These are phyloP conservation scores for Starmerella powellii DNA, from an alignment of 805 yeast species.

Conservation along the genomic window DNA sequence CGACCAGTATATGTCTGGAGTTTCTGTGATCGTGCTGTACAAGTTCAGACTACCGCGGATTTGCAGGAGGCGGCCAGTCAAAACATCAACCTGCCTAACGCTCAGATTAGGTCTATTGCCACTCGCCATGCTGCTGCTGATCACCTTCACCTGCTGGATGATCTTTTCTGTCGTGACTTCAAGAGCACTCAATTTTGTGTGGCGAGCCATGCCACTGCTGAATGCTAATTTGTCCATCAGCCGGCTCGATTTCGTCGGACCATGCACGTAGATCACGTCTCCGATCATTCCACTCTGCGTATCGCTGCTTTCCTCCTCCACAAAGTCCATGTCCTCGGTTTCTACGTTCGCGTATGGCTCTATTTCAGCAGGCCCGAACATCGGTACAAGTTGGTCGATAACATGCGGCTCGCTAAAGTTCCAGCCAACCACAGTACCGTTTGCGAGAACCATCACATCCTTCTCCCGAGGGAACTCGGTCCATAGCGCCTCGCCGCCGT, in stretches of 20 bases:
- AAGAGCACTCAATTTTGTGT: slow-evolving; percentile 71
- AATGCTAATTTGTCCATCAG: slow-evolving; percentile 75
- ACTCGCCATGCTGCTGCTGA: slow-evolving; percentile 53
- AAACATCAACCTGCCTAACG: slow-evolving; percentile 42
- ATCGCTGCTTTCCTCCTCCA: slow-evolving; percentile 34
- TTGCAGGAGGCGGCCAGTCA: slow-evolving; percentile 64
- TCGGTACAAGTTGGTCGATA: slow-evolving; percentile 33
- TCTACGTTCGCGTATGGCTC: slow-evolving; percentile 42
- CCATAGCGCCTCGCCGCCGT: slow-evolving; percentile 36
- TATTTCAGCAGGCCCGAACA: slow-evolving; percentile 39
- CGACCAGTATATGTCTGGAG: slow-evolving; percentile 89
- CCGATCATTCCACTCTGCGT: slow-evolving; percentile 43
- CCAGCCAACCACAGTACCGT: slow-evolving; percentile 81
- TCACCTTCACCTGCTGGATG: slow-evolving; percentile 46
- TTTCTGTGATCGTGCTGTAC: slow-evolving; percentile 78
- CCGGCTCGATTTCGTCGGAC: slow-evolving; percentile 35
- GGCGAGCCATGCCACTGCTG: slow-evolving; percentile 74
- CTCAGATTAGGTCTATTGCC: slow-evolving; percentile 43
- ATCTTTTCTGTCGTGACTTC: slow-evolving; percentile 63
- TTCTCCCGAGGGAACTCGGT: slow-evolving; percentile 45
- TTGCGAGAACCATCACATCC: slow-evolving; percentile 53
- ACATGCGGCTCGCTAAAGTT: slow-evolving; percentile 52
- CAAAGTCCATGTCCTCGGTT: slow-evolving; percentile 77
- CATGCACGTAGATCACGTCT: slow-evolving; percentile 60
- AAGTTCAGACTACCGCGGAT: slow-evolving; percentile 73